Base-by-base conservation (phyloP, 2,329 filamentous ascomycete species). In the Chaetomiaceae sp. region DNA sequence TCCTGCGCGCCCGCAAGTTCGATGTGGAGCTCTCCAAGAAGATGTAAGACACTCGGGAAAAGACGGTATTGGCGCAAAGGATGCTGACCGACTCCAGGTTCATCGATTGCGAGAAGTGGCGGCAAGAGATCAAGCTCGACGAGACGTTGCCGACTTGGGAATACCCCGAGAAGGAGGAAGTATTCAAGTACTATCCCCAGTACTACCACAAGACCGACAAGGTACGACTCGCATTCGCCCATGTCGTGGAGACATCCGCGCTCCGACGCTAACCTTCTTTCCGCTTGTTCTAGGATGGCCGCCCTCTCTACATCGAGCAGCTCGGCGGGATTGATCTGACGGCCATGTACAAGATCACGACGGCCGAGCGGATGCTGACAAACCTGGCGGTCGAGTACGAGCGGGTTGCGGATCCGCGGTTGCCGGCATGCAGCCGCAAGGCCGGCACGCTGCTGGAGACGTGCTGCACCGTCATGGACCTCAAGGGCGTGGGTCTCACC, bases 121-220 rank as follows among this genome's bases (percentile, higher is more conserved):
- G 94, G 70, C 85, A 86, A 70, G 84, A 91, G 53, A 94, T 87
- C 61, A 84, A 87, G 58, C 87, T 95, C 29, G 89, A 96, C 73
- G 80, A 91, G 59, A 80, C 89, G 33, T 82, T 92, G 50, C 83
- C 82, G 58, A 86, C 75, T 63, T 96, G 95, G 78, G 84, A 94
- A 55, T 96, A 96, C 76, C 79, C 79, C 59, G 91, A 96, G 80
- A 94, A 92, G 73, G 66, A 81, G 51, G 71, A 92, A 68, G 81
- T 99, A 54, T 89, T 89, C 72, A 77, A 92, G 73, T 96, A 88
- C 79, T 99, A 99, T 75, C 90, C 90, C 43, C 94, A 99, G 75
- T 99, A 94, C 78, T 99, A 99, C 77, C 94, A 99, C 82, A 96
- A 96, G 78, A 92, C 85, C 11, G 89, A 94, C 74, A 90, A 90